Base-by-base conservation (phyloP, 345 rosid genomes). In the Carallia pectinifolia region DNA sequence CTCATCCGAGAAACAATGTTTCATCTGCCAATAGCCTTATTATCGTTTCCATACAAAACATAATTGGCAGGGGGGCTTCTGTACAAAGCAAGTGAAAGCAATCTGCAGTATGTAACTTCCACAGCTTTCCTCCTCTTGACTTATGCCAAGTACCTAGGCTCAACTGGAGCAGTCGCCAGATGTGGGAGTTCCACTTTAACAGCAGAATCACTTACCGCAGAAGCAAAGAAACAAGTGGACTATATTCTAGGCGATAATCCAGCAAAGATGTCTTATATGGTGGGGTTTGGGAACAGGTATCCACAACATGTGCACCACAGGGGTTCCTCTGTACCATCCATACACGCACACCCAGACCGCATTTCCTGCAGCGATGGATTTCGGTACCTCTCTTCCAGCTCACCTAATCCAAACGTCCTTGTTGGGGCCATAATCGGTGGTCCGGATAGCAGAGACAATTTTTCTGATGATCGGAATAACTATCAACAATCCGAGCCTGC, bases 71-170 rank as follows among this genome's bases (percentile, higher is more conserved):
- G 98, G 40, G 99, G 99, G 6, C 87, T 96, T 80, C 81, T 92
- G 59, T 90, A 89, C 74, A 92, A 92, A 75, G 88, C 96, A 60
- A 92, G 91, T 60, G 99, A 89, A 47, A 89, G 97, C 83, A 96
- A 96, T 90, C 86, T 96, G 87, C 99, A 96, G 78, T 93, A 92
- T 77, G 99, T 96, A 76, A 92, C 99, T 54, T 84, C 98, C 39
- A 69, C 91, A 63, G 79, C 99, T 34, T 92, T 92, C 81, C 86
- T 96, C 58, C 86, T 96, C 10, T 40, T 96, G 73, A 92, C 97
- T 6, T 92, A 92, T 72, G 87, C 99, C 19, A 96, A 89, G 64
- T 96, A 96, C 74, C 81, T 89, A 16, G 54, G 54, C 53, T 17
- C 87, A 27, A 84, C 76, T 4, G 83, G 90, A 30, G 77, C 78